Evolutionary conservation across 306 rosid genomes (phyloP).

Genomic region (Senna siamea): DNA sequence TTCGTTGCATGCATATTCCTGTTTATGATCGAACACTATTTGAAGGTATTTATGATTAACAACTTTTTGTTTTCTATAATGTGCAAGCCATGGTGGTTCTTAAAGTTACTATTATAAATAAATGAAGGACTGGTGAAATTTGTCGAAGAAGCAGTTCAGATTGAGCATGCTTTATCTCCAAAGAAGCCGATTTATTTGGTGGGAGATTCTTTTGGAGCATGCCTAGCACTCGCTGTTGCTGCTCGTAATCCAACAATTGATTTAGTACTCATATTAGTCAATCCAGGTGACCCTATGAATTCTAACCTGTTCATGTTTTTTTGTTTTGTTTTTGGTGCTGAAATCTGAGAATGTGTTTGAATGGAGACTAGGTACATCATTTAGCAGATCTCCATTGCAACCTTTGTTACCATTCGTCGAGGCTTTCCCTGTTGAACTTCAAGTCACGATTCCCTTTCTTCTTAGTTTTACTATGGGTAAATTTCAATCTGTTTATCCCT

Average conservation of each 20-base stretch:
- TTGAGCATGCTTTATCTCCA: conserved; percentile 69
- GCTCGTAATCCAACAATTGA: conserved; percentile 83
- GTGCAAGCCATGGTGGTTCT: background rate
- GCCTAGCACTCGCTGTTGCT: conserved; percentile 91
- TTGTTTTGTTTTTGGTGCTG: conserved; percentile 7
- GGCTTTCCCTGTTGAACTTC: conserved; percentile 67
- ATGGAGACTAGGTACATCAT: conserved; percentile 70
- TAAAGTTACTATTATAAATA: background rate
- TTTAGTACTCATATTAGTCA: conserved; percentile 64
- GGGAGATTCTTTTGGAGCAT: conserved; percentile 95
- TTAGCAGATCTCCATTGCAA: conserved; percentile 79
- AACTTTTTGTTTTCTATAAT: conserved; percentile 31
- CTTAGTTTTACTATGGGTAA: conserved; percentile 79
- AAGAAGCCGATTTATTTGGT: conserved; percentile 86
- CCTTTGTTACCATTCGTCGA: conserved; percentile 76
- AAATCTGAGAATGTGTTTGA: conserved; percentile 43
- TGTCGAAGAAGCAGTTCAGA: conserved; percentile 73
- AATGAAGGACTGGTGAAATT: conserved; percentile 76
- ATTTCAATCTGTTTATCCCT: conserved; percentile 5
- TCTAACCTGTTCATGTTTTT: conserved; percentile 24
- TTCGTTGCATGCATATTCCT: conserved; percentile 89
- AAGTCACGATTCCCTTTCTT: conserved; percentile 64
- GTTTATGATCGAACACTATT: conserved; percentile 76
- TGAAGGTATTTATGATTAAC: conserved; percentile 65
- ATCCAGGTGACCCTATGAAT: conserved; percentile 63